Percentiles rank a stretch among this genome's conserved stretches.
phyloP scores from a whole-genome alignment of 305 asterid species.

The Rubia tinctorum region DNA sequence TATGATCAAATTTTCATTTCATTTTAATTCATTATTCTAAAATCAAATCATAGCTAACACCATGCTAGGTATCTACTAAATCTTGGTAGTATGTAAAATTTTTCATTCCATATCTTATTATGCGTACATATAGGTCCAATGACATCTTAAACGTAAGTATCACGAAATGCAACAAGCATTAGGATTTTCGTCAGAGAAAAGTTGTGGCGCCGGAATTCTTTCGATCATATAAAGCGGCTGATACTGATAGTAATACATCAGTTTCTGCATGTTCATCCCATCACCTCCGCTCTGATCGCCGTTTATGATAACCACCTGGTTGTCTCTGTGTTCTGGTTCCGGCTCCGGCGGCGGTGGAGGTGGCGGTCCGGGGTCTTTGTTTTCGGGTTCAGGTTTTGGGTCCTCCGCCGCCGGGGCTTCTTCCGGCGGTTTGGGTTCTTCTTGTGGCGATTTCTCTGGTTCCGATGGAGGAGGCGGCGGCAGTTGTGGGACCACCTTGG shows the following conservation, averaged over 20 bases:
- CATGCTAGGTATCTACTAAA: not conserved
- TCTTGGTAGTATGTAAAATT: not conserved
- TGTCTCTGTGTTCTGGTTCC: conserved; percentile 10
- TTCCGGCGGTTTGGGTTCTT: conserved; percentile 33
- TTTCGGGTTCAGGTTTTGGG: conserved; percentile 19
- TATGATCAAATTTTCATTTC: no score
- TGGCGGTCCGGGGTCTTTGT: conserved; percentile 7
- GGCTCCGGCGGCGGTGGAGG: not conserved
- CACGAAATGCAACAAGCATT: conserved; percentile 75
- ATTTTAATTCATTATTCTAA: no score
- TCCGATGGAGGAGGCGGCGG: conserved; percentile 63
- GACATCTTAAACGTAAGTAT: not conserved
- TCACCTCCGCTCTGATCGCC: conserved; percentile 31
- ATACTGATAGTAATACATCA: conserved; percentile 62
- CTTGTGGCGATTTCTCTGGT: conserved; percentile 35
- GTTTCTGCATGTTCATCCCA: conserved; percentile 34
- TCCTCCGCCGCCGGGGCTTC: conserved; percentile 7
- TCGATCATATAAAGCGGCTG: conserved; percentile 63
- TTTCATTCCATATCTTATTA: not conserved
- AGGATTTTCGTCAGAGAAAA: conserved; percentile 93
- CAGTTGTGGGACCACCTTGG: conserved; percentile 72
- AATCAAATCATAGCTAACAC: no score
- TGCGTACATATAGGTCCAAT: not conserved
- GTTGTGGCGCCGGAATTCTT: conserved; percentile 84
- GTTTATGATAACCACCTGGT: conserved; percentile 20